These are phyloP conservation scores for Moniliophthora roreri DNA, from an alignment of 1,284 basidiomycete genomes.

Conservation along the genomic window DNA sequence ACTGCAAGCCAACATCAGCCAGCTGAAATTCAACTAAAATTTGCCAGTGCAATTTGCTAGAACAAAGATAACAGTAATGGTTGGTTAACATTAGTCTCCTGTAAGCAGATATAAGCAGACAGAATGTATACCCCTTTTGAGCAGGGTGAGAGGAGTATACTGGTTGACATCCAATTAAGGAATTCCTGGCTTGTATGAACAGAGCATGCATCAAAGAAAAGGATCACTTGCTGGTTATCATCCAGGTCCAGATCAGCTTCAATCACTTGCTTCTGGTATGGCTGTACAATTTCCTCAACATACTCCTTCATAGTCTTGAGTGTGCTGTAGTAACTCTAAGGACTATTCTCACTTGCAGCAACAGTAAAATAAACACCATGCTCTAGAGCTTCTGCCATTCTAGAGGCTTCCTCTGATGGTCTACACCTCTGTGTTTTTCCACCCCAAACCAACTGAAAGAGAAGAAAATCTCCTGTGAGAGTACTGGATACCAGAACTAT, in stretches of 20 bases:
- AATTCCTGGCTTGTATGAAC: constrained; percentile 25
- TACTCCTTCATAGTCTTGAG: constrained; percentile 19
- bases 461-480: constrained; percentile 23
- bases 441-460: constrained; percentile 29
- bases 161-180: constrained; percentile 15
- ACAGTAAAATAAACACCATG: constrained; percentile 21
- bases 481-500: constrained; percentile 26
- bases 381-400: constrained; percentile 17
- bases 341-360: constrained; percentile 12
- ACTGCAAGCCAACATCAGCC: constrained; percentile 20
- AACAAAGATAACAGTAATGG: constrained; percentile 23
- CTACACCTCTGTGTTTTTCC: constrained; percentile 20
- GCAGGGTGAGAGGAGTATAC: no score
- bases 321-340: constrained; percentile 17
- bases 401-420: constrained; percentile 14
- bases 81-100: constrained; percentile 16
- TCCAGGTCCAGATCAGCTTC: constrained; percentile 6
- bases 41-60: constrained; percentile 22
- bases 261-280: constrained; percentile 14
- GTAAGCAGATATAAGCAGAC: no score
- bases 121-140: no score
- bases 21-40: no score
- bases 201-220: constrained; percentile 24
- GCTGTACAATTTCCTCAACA: constrained; percentile 17
- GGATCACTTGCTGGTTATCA: constrained; percentile 20